phyloP scores from a whole-genome alignment of 2,329 filamentous ascomycete species.

The Scytalidium lignicola region DNA sequence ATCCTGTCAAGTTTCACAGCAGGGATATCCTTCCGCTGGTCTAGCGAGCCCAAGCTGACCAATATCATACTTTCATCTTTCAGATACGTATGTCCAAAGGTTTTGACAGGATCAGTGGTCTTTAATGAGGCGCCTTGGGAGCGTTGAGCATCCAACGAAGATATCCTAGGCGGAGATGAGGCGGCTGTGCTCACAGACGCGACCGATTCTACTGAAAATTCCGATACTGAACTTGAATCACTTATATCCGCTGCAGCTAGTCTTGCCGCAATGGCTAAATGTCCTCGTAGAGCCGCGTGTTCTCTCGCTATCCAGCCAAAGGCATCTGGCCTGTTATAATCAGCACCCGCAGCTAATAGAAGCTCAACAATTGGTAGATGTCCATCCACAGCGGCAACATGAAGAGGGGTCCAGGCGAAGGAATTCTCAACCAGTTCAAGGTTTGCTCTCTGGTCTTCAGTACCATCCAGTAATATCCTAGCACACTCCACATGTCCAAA shows the following conservation, averaged over 20 bases:
- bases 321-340: conserved; percentile 69
- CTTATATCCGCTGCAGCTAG: conserved; percentile 43
- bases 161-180: conserved; percentile 43
- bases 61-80: conserved; percentile 84
- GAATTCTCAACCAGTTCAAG: conserved; percentile 74
- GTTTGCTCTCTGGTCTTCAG: conserved; percentile 64
- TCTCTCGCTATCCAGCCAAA: conserved; percentile 95
- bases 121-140: conserved; percentile 45
- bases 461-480: conserved; percentile 67
- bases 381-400: conserved; percentile 87
- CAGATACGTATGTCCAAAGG: conserved; percentile 93
- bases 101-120: conserved; percentile 75
- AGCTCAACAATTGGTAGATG: conserved; percentile 70
- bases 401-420: conserved; percentile 93
- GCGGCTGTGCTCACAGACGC: conserved; percentile 12
- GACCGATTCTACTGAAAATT: conserved; percentile 15
- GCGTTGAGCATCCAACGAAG: conserved; percentile 57
- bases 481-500: conserved; percentile 83
- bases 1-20: conserved; percentile 86
- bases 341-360: conserved; percentile 71
- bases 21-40: conserved; percentile 74
- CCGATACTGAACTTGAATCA: conserved; percentile 24
- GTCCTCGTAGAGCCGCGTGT: conserved; percentile 84
- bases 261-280: conserved; percentile 71
- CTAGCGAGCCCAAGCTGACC: conserved; percentile 92